These are phyloP conservation scores for Microglena sp. DNA, from an alignment of 139 green algal species.

Conservation along the genomic window DNA sequence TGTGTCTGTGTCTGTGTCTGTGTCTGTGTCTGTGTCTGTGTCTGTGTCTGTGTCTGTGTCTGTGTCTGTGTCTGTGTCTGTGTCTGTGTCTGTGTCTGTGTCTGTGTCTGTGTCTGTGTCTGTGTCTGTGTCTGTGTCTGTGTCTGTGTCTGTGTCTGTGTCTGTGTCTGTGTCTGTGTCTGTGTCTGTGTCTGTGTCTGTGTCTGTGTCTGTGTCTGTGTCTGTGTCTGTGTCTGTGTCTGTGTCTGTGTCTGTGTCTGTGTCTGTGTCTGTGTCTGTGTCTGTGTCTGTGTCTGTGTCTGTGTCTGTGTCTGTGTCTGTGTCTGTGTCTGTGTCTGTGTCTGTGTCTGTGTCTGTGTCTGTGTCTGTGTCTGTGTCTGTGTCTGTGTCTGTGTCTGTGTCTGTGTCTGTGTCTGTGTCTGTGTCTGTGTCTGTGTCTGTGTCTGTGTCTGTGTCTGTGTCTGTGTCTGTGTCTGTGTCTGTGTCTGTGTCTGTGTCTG, in stretches of 20 bases:
- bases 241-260: too few species aligned
- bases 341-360: neutral
- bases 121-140: neutral
- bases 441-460: neutral
- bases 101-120: neutral
- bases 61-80: neutral
- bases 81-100: neutral
- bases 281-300: neutral
- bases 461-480: neutral
- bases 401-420: neutral
- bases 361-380: neutral
- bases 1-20: neutral
- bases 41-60: neutral
- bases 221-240: too few species aligned
- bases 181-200: neutral
- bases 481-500: neutral
- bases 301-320: neutral
- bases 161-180: neutral
- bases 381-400: neutral
- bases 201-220: neutral
- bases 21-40: neutral
- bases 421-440: neutral
- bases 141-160: neutral
- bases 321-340: neutral
- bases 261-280: too few species aligned